Percentiles rank a stretch among this genome's conserved stretches.
These are phyloP conservation scores for Puccinia coronata DNA, from an alignment of 1,284 basidiomycete species.

Conservation along the genomic window DNA sequence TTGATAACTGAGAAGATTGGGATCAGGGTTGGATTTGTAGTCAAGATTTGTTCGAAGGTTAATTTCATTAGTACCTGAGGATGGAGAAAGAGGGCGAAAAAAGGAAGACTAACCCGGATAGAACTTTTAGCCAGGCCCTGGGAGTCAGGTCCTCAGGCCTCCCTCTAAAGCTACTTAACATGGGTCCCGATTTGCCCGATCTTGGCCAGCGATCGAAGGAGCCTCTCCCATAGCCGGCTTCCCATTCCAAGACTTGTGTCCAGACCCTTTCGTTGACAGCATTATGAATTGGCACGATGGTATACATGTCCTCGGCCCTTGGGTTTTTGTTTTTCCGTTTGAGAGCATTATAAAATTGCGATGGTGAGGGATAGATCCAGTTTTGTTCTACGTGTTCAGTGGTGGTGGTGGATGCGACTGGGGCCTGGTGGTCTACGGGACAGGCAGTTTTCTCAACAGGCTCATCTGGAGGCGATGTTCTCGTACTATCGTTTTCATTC, in stretches of 20 bases:
- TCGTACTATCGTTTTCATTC: slow-evolving; percentile 2
- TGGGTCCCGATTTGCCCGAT: slow-evolving; percentile 54
- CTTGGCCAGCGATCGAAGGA: slow-evolving; percentile 49
- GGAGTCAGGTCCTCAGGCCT: slow-evolving; percentile 73
- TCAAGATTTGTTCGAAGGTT: slow-evolving; percentile 2
- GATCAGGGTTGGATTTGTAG: slow-evolving; percentile 20
- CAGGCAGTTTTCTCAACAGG: slow-evolving; percentile 30
- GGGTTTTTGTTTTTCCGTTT: slow-evolving; percentile 81
- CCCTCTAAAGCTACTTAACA: slow-evolving; percentile 63
- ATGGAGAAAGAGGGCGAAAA: not conserved
- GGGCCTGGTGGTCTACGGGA: slow-evolving; percentile 49
- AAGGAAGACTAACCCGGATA: slow-evolving; percentile 71
- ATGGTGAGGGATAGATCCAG: slow-evolving; percentile 98
- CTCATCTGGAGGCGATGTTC: slow-evolving; percentile 19
- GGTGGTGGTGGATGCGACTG: slow-evolving; percentile 21
- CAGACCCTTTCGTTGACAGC: slow-evolving; percentile 98
- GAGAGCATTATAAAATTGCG: slow-evolving; percentile 95
- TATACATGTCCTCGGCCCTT: slow-evolving; percentile 74
- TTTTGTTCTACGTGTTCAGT: slow-evolving; percentile 19
- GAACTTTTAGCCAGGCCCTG: slow-evolving; percentile 76
- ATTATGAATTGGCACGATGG: slow-evolving; percentile 97
- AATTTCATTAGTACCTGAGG: not conserved
- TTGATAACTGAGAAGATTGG: slow-evolving; percentile 68
- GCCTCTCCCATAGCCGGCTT: slow-evolving; percentile 59
- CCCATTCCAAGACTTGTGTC: slow-evolving; percentile 87